Percentiles rank a stretch among this genome's conserved stretches.
Conservation (phyloP, 2,329 filamentous ascomycete genomes). For the Capronia epimyces region DNA sequence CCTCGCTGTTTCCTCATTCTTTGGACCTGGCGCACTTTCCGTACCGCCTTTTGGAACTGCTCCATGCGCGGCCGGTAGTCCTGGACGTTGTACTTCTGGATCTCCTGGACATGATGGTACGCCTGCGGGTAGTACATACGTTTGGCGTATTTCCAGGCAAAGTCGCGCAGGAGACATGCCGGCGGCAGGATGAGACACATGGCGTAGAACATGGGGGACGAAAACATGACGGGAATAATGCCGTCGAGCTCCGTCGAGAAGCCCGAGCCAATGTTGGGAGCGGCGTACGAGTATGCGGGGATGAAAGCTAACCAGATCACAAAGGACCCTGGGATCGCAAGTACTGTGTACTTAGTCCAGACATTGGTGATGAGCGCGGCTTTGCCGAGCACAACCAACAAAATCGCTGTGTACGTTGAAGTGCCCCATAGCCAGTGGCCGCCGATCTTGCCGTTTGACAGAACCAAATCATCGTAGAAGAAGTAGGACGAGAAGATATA, state of each 20-base stretch:
- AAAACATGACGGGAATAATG: slow-evolving; percentile 73
- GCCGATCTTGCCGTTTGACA: slow-evolving; percentile 71
- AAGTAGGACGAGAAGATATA: slow-evolving; percentile 80
- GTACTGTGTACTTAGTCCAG: slow-evolving; percentile 97
- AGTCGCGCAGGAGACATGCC: slow-evolving; percentile 79
- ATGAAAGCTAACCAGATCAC: slow-evolving; percentile 86
- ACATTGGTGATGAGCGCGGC: slow-evolving; percentile 91
- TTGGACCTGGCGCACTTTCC: slow-evolving; percentile 96
- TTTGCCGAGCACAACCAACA: slow-evolving; percentile 89
- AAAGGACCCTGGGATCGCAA: slow-evolving; percentile 92
- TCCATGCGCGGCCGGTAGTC: slow-evolving; percentile 98
- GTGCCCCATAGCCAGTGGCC: slow-evolving; percentile 99
- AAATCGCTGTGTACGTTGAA: slow-evolving; percentile 86
- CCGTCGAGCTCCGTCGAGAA: slow-evolving; percentile 82
- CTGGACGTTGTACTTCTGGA: slow-evolving; percentile 99
- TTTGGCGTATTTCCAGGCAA: slow-evolving; percentile 95
- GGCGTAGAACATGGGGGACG: slow-evolving; percentile 81
- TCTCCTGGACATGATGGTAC: slow-evolving; percentile 98
- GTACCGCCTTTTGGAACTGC: slow-evolving; percentile 98
- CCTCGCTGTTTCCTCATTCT: slow-evolving; percentile 98
- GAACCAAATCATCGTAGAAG: slow-evolving; percentile 72
- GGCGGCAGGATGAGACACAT: slow-evolving; percentile 76
- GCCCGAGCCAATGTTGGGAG: slow-evolving; percentile 67
- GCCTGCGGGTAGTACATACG: slow-evolving; percentile 94
- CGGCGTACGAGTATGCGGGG: slow-evolving; percentile 78